Percentiles rank a stretch among this genome's conserved stretches.
These are phyloP conservation scores for Mycena belliarum DNA, from an alignment of 768 basidiomycete genomes.

Conservation along the genomic window DNA sequence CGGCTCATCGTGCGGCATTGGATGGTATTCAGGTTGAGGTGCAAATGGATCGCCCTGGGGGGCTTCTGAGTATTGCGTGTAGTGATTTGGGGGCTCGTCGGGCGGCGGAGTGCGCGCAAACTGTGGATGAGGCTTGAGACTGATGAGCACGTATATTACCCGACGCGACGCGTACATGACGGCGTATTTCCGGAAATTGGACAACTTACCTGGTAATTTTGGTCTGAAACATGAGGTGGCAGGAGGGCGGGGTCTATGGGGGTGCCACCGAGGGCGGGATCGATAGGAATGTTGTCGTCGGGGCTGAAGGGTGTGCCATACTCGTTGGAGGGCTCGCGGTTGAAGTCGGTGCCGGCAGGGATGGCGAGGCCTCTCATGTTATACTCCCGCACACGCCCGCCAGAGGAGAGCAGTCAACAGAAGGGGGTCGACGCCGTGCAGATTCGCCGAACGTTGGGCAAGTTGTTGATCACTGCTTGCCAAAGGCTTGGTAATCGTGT, in stretches of 20 bases:
- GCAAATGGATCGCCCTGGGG: conserved; percentile 86
- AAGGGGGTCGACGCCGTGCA: neutral
- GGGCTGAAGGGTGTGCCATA: conserved; percentile 58
- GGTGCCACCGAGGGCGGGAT: conserved; percentile 65
- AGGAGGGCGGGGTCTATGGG: conserved; percentile 57
- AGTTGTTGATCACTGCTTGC: neutral
- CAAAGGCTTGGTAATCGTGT: neutral
- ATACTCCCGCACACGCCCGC: conserved; percentile 23
- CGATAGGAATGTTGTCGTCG: conserved; percentile 74
- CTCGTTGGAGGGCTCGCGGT: conserved; percentile 61
- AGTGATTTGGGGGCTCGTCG: conserved; percentile 34
- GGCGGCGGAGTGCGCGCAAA: conserved; percentile 26
- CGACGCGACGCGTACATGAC: conserved; percentile 73
- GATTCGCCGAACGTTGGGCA: neutral
- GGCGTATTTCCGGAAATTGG: conserved; percentile 24
- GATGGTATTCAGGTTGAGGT: conserved; percentile 58
- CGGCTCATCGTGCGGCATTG: conserved; percentile 46
- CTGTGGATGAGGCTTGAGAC: conserved; percentile 22
- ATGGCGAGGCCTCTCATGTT: conserved; percentile 67
- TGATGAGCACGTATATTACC: conserved; percentile 33
- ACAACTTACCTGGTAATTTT: conserved; percentile 40
- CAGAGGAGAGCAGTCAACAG: conserved; percentile 4
- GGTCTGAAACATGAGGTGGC: conserved; percentile 25
- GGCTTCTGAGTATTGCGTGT: conserved; percentile 64
- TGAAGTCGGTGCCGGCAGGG: conserved; percentile 45